Percentiles rank a stretch among this genome's conserved stretches.
Conservation (phyloP, 164 flowering plant genomes). For the Liquidambar formosana region DNA sequence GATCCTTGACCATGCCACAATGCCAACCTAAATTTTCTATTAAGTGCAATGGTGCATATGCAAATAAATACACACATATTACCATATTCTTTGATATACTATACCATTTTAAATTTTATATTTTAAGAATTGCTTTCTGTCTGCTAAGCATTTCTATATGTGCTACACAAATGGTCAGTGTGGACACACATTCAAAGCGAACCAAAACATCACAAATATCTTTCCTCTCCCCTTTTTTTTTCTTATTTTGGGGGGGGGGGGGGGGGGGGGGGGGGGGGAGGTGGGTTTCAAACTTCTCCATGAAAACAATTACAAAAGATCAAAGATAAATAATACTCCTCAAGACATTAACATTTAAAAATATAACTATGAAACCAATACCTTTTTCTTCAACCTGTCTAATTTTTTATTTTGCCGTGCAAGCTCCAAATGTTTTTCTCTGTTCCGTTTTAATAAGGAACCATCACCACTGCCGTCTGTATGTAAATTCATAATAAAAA, state of each 20-base stretch:
- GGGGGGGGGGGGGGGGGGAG: no score
- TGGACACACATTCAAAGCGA: neutral
- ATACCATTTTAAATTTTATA: neutral
- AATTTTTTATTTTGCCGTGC: constrained; percentile 52
- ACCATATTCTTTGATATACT: neutral
- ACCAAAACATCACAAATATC: no score
- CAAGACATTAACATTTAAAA: neutral
- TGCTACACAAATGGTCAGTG: neutral
- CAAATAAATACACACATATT: neutral
- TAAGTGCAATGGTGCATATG: no score
- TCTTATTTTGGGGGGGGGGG: no score
- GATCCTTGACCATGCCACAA: neutral
- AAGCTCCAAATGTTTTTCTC: constrained; percentile 47
- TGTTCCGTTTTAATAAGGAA: constrained; percentile 45
- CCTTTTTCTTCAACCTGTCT: constrained; percentile 62
- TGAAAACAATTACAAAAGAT: no score
- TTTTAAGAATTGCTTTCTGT: neutral
- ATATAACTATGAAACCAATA: constrained; percentile 9
- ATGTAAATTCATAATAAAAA: constrained; percentile 35
- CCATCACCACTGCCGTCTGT: constrained; percentile 33
- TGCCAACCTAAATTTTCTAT: neutral
- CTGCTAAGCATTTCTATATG: neutral
- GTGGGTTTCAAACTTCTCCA: no score
- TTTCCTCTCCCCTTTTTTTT: no score
- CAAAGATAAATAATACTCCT: no score